Evolutionary conservation across 1,284 basidiomycete species (phyloP).

Genomic region (Tilletia walkeri): DNA sequence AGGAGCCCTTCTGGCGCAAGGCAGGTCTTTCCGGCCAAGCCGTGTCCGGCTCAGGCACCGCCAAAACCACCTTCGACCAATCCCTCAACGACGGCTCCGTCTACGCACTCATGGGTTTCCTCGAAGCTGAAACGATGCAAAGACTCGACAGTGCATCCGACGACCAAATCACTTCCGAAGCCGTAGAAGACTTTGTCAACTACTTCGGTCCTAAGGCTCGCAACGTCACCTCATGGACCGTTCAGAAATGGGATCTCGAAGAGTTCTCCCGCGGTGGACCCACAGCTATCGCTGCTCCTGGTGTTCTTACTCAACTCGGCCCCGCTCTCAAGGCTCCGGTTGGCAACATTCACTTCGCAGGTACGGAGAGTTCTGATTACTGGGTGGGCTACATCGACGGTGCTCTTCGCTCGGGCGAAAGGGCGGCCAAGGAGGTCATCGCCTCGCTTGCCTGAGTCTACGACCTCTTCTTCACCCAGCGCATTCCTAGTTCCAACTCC

Average conservation of each 20-base stretch:
- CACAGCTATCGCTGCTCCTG: not conserved
- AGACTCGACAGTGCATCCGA: not conserved
- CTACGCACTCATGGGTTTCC: constrained; percentile 12
- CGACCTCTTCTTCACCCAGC: too few species aligned
- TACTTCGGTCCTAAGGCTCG: constrained; percentile 20
- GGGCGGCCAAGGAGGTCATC: constrained; percentile 19
- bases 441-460: not conserved
- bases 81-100: constrained; percentile 11
- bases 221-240: constrained; percentile 7
- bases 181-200: not conserved
- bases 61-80: constrained; percentile 7
- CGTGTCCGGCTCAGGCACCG: constrained; percentile 7
- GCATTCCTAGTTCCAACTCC: too few species aligned
- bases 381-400: constrained; percentile 25
- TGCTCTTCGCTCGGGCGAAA: constrained; percentile 18
- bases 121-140: constrained; percentile 19
- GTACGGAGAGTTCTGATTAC: constrained; percentile 21
- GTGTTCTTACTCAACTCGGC: not conserved
- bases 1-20: constrained; percentile 13
- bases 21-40: constrained; percentile 10
- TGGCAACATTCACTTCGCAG: constrained; percentile 23
- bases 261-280: constrained; percentile 22
- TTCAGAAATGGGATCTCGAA: constrained; percentile 22
- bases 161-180: not conserved
- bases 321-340: not conserved